These are phyloP conservation scores for Lagenidium giganteum DNA, from an alignment of 352 stramenopile genomes.

Conservation along the genomic window DNA sequence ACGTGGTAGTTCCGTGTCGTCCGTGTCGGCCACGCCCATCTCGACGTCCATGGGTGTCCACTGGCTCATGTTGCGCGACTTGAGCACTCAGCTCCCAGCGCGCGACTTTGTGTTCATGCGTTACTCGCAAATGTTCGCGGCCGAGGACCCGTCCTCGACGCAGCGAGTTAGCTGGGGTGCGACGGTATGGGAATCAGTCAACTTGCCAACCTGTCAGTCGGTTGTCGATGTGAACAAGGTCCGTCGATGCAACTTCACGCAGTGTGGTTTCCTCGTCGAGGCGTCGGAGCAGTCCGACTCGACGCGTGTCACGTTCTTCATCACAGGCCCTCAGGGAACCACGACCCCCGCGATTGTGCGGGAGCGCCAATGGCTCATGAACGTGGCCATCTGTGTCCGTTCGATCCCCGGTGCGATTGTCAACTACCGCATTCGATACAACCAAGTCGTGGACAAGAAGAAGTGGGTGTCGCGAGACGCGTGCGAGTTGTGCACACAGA, in stretches of 20 bases:
- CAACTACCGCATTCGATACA: conserved; percentile 60
- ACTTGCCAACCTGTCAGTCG: conserved; percentile 43
- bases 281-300: conserved; percentile 52
- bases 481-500: conserved; percentile 57
- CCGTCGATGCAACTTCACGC: conserved; percentile 33
- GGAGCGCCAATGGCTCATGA: conserved; percentile 42
- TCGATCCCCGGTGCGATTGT: conserved; percentile 64
- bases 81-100: conserved; percentile 40
- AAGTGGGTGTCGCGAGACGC: conserved; percentile 50
- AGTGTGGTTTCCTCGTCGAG: conserved; percentile 78
- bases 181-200: conserved; percentile 61
- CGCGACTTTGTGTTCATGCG: conserved; percentile 81
- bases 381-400: conserved; percentile 43
- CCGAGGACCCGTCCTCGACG: conserved; percentile 25
- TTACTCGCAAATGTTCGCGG: conserved; percentile 57
- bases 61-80: conserved; percentile 71
- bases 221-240: conserved; percentile 48
- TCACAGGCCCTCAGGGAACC: conserved; percentile 17
- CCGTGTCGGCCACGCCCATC: conserved; percentile 7
- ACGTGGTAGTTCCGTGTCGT: too few species aligned
- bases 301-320: conserved; percentile 75
- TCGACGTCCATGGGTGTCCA: conserved; percentile 40
- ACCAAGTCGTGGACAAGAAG: conserved; percentile 53
- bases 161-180: conserved; percentile 41
- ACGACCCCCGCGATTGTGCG: background rate